Evolutionary conservation across 2,329 filamentous ascomycete genomes (phyloP), one percentile per base, ranked within the genome.

Genomic region (Fusarium aywerte): DNA sequence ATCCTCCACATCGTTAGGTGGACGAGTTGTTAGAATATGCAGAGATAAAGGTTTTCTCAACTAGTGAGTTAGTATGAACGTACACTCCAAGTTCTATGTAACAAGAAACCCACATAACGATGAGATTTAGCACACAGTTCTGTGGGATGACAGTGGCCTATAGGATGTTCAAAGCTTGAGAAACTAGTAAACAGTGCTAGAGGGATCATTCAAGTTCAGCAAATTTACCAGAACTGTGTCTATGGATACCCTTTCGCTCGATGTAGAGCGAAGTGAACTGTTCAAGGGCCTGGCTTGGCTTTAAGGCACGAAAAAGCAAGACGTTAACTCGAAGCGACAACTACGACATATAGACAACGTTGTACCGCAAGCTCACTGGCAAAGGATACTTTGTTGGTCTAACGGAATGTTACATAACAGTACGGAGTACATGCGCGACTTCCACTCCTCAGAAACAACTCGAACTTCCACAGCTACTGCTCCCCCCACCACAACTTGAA

Each of bases 401-500:
- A 9, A 29, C 7, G 16, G 11, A 29, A 18, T 18, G 16, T 31
- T 31, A 25, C 16, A 38, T 21, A 15, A 27, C 16, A 5, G 12
- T 20, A 33, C 16, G 15, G 13, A 21, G 10, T 38, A 15, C 7
- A 7, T 36, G 7, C 7, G 12, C n/a, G 15, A 11, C 45, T 61
- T 44, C 29, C 8, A 39, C 16, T 32, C 45, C 16, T 40, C 32
- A 56, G 16, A 27, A 27, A 27, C 12, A 53, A 29, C 21, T 18
- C 6, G 38, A 53, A 39, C 54, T 21, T 36, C 47, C 38, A 53
- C 50, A 35, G 10, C 50, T 23, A 13, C 50, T 45, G 4, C 43
- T 31, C n/a, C 43, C 43, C 20, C 18, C 52, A 40, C 38, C 39
- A 29, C 23, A 61, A 15, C 49, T 36, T 20, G 32, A 62, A 64